phyloP scores from a whole-genome alignment of 805 yeast genomes.

The Ogataea siamensis region DNA sequence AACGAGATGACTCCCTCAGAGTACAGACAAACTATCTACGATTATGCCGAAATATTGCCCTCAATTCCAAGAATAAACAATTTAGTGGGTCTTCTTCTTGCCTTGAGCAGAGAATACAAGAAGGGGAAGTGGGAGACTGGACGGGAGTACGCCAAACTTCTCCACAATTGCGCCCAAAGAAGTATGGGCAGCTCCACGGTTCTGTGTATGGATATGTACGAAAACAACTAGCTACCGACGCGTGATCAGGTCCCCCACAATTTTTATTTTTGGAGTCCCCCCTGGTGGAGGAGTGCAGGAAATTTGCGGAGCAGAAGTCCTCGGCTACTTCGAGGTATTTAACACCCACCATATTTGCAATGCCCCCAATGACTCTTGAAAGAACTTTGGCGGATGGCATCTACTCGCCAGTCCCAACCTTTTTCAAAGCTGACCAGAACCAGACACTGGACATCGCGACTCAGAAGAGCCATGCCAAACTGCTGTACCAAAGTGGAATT shows the following conservation, averaged over 20 bases:
- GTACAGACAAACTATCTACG: constrained; percentile 26
- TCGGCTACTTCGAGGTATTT: too few relatives aligned
- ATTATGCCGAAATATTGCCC: constrained; percentile 36
- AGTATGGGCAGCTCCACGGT: constrained; percentile 48
- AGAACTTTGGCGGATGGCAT: constrained; percentile 48
- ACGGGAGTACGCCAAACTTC: constrained; percentile 48
- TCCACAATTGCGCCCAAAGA: constrained; percentile 50
- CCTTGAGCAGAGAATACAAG: constrained; percentile 37
- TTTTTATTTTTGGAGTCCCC: not conserved
- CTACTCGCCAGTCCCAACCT: constrained; percentile 55
- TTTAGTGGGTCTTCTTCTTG: constrained; percentile 50
- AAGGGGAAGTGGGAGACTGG: constrained; percentile 54
- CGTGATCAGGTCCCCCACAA: constrained; percentile 7
- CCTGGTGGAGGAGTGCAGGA: not conserved
- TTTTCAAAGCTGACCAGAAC: constrained; percentile 41
- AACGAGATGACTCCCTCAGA: not conserved
- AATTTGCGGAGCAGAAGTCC: not conserved
- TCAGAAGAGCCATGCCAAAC: constrained; percentile 45
- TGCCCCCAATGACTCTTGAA: constrained; percentile 35
- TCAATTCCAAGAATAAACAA: constrained; percentile 41
- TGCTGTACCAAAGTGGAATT: constrained; percentile 43
- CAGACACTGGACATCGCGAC: constrained; percentile 40
- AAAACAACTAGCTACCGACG: constrained; percentile 1
- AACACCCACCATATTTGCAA: constrained; percentile 1
- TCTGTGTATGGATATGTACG: constrained; percentile 50